Base-by-base conservation (phyloP, 176 grass and related monocot species). In the Raddia guianensis region DNA sequence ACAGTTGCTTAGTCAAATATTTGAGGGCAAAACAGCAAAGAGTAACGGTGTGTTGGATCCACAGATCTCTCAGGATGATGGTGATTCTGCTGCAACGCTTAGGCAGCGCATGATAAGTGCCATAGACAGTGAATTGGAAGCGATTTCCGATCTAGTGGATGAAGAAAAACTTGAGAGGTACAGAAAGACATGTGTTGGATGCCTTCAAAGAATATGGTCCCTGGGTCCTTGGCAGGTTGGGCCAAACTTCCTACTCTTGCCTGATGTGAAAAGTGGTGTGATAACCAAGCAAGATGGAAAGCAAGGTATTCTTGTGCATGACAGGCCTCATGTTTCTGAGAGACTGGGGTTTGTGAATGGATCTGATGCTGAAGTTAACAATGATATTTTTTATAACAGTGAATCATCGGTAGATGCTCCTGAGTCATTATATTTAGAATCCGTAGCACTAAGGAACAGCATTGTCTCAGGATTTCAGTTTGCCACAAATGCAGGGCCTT, bases 391-490 rank as follows among this genome's bases (percentile, higher is more conserved):
- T 77, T 35, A 70, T 9, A 55, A 45, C 32, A 52, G 56, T 77
- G 71, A 81, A 68, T 68, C 52, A 61, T 48, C 75, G 55, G 15
- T 53, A 37, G 75, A 86, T 63, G 72, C 32, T 80, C 42, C 32
- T 76, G 82, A 86, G 59, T 80, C 85, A 65, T 80, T 92, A 69
- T 43, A 73, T 90, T 27, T 73, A 77, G 93, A 96, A 71, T 88
- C 90, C 44, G 86, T 84, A 74, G 63, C 82, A 34, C 88, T 98
- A 67, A 91, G 84, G 67, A 98, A 89, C 54, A 91, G 81, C 65
- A 74, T 98, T 50, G 77, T 98, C 48, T 98, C 90, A 42, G 95
- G 95, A 18, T 98, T 98, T 86, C 95, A 92, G 57, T 86, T 92
- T 81, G 92, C 92, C 34, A 83, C 92, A 74, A 81, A 91, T 76